phyloP scores from a whole-genome alignment of 139 green algal genomes.

The Volvox reticuliferus region DNA sequence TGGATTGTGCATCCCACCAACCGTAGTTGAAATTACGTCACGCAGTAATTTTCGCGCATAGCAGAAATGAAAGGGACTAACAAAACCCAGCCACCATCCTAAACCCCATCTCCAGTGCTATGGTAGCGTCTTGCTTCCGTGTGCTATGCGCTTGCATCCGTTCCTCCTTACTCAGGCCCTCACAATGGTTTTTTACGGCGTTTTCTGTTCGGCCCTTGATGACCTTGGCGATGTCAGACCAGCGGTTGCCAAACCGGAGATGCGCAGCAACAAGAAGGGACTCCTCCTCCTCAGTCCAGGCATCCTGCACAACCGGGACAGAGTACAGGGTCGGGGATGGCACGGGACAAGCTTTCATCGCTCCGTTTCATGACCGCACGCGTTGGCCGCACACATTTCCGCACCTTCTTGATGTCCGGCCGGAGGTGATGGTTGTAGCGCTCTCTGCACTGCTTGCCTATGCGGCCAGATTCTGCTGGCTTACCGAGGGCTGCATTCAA shows the following conservation, averaged over 20 bases:
- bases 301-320: conserved; percentile 40
- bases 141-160: too few species aligned
- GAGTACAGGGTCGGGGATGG: not conserved
- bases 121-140: too few species aligned
- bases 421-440: conserved; percentile 88
- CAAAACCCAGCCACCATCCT: too few species aligned
- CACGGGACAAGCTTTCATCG: not conserved
- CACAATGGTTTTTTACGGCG: conserved; percentile 87
- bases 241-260: conserved; percentile 58
- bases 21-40: too few species aligned
- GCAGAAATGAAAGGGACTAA: too few species aligned
- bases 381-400: not conserved
- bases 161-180: not conserved
- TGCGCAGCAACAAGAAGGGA: conserved; percentile 48
- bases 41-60: too few species aligned
- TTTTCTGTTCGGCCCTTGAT: conserved; percentile 59
- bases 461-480: conserved; percentile 70
- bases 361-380: not conserved
- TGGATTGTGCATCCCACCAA: too few species aligned
- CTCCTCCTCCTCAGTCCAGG: conserved; percentile 77
- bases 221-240: conserved; percentile 63
- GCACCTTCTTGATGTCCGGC: conserved; percentile 76
- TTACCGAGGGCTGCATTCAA: conserved; percentile 65
- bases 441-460: conserved; percentile 79
- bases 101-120: too few species aligned